A percentile compares a stretch with the other conserved stretches of the same genome.
phyloP scores from a whole-genome alignment of 2,329 filamentous ascomycete species.

The Davidsoniella eucalypti region DNA sequence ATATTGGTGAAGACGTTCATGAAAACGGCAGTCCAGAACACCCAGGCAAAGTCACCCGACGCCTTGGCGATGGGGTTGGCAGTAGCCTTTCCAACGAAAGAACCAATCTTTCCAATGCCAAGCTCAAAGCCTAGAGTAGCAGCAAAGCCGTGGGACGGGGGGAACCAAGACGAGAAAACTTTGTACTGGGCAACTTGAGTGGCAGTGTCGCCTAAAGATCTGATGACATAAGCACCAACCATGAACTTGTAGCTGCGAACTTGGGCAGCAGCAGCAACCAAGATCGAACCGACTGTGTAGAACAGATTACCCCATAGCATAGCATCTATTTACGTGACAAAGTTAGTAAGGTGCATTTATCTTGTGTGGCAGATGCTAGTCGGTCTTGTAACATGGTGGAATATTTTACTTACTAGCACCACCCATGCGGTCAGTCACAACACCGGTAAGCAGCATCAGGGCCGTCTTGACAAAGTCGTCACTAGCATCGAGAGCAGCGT shows the following conservation, averaged over 20 bases:
- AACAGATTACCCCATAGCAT: constrained; percentile 46
- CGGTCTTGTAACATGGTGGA: too few relatives aligned
- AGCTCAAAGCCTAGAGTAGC: constrained; percentile 44
- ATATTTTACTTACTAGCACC: constrained; percentile 28
- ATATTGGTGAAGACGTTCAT: constrained; percentile 49
- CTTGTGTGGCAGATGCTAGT: neutral
- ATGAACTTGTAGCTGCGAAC: constrained; percentile 42
- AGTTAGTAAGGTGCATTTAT: neutral
- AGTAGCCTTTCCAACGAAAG: constrained; percentile 42
- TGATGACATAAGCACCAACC: constrained; percentile 38
- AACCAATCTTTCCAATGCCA: constrained; percentile 42
- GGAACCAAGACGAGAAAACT: constrained; percentile 48
- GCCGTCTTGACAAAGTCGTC: constrained; percentile 45
- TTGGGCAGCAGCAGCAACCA: constrained; percentile 40
- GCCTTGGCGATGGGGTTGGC: constrained; percentile 41
- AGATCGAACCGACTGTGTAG: constrained; percentile 39
- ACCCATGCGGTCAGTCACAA: constrained; percentile 41
- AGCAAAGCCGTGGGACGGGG: constrained; percentile 43
- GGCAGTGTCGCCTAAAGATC: constrained; percentile 43
- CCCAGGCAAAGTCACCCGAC: constrained; percentile 44
- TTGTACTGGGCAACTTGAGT: constrained; percentile 50
- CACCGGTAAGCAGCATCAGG: constrained; percentile 36
- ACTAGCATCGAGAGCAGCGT: constrained; percentile 40
- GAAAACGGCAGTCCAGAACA: constrained; percentile 44
- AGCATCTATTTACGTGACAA: constrained; percentile 21